phyloP scores from a whole-genome alignment of 495 filamentous ascomycete genomes.

The Recurvomyces mirabilis region DNA sequence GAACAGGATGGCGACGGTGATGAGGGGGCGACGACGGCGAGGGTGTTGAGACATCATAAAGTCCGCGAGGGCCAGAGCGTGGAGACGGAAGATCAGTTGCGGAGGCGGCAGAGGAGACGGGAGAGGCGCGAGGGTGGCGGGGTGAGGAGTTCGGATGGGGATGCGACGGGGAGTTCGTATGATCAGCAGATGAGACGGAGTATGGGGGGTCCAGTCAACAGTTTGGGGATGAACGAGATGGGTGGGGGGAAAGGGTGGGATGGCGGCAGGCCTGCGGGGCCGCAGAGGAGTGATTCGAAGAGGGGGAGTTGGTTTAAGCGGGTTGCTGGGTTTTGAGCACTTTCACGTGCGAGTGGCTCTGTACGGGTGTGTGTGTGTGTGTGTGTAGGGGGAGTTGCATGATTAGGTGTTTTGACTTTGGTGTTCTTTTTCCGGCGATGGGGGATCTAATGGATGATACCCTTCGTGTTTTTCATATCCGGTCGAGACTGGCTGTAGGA shows the following conservation, averaged over 20 bases:
- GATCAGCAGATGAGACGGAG: slow-evolving; percentile 12
- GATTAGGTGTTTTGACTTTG: background rate
- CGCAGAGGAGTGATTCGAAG: slow-evolving; percentile 9
- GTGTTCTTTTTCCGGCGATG: too few relatives aligned
- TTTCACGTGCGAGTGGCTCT: background rate
- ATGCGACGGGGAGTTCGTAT: slow-evolving; percentile 17
- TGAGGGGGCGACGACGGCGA: slow-evolving; percentile 12
- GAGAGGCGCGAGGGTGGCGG: slow-evolving; percentile 6
- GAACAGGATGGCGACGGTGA: too few relatives aligned
- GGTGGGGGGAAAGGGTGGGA: slow-evolving; percentile 16
- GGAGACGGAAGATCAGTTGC: slow-evolving; percentile 1
- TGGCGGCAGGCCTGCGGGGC: slow-evolving; percentile 12
- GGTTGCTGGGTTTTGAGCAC: slow-evolving; percentile 16
- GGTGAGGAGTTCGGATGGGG: slow-evolving; percentile 11
- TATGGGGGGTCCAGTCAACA: slow-evolving; percentile 13
- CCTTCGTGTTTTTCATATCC: slow-evolving; percentile 8
- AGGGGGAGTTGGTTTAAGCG: slow-evolving; percentile 24
- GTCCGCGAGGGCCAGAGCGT: background rate
- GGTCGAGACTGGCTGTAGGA: slow-evolving; percentile 13
- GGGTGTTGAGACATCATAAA: slow-evolving; percentile 11
- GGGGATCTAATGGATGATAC: slow-evolving; percentile 5
- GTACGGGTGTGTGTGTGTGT: too few relatives aligned
- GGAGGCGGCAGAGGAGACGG: slow-evolving; percentile 6
- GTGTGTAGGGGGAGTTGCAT: too few relatives aligned
- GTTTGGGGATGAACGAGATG: slow-evolving; percentile 6